Base-by-base conservation (phyloP, 495 filamentous ascomycete species). In the Pyronema domesticum region DNA sequence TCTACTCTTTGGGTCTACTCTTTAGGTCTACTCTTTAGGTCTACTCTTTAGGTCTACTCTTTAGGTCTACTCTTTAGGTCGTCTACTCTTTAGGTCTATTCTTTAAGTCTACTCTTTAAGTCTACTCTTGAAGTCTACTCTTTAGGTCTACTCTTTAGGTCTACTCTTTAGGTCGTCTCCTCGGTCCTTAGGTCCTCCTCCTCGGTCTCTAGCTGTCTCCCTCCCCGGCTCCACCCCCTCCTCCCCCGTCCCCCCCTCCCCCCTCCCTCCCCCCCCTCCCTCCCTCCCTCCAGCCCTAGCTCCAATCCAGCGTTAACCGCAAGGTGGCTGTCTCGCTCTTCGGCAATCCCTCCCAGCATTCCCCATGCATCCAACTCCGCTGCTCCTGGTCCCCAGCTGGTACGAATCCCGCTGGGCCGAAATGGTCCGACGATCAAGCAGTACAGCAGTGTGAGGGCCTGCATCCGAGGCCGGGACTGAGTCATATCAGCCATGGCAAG, bases 391-490 rank as follows among this genome's bases (percentile, higher is more conserved):
- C 39, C 39, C 39, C 39, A 42, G 23, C 23, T 42, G 6, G 2
- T 17, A 13, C 39, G 11, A 17, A 35, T 50, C 47, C 52, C 52
- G 52, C 52, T 55, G 52, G 52, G 52, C 52, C 52, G 52, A 55
- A 30, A 46, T 55, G 7, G 42, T 10, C 52, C 52, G 52, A 46
- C 35, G 47, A 42, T 42, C 19, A 42, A 9, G 18, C 50, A 23
- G 3, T 6, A 51, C 23, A 40, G 37, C 13, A 13, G 19, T 17
- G 15, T 35, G n/a, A 9, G n/a, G 1, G 37, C n/a, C 15, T 40
- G 19, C 13, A 17, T 40, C 34, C 47, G 50, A 53, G 50, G 52
- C 52, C 8, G 35, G 15, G 3, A 9, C 34, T 55, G 42, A 46
- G n/a, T 46, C 36, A 34, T 33, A 36, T 34, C 48, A 14, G 13